Evolutionary conservation across 2,329 filamentous ascomycete genomes (phyloP), one percentile per base, ranked within the genome.

Genomic region (Celoporthe dispersa): DNA sequence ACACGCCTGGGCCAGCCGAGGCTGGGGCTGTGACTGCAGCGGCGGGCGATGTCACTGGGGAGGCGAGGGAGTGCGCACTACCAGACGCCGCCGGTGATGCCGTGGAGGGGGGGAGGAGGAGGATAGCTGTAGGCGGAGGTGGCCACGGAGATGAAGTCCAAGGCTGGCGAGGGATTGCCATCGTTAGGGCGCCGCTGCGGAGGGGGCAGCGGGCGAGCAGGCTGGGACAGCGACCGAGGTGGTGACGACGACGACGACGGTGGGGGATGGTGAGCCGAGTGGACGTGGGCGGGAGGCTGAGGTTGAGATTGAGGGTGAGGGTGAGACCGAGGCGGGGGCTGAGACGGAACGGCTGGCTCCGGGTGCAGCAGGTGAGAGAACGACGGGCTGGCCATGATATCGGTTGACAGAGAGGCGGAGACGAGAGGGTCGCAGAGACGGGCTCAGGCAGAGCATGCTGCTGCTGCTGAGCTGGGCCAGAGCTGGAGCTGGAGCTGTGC

Each of bases 301-400:
- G n/a, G 64, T 37, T 66, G 14, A 11, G 64, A 12, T 53, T 66
- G 59, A 66, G 37, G n/a, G 11, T 19, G 60, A 51, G 41, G 41
- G 19, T 48, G 22, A n/a, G 44, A 48, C 22, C 44, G 44, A 48
- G 44, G 44, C 44, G 44, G 44, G 44, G 44, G 44, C 44, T 48
- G 44, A n/a, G 44, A n/a, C 44, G 44, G 44, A 31, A 51, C 33
- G 55, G 67, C 31, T 31, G 71, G 44, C 35, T 64, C 67, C 59
- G 67, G 53, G 44, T 73, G 73, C 53, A 74, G 71, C 31, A 74
- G 69, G 55, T 73, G 69, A n/a, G 72, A 73, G n/a, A 74, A 66
- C 16, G 70, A 70, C 19, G 73, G 71, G 61, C 66, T 70, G 62
- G 72, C 61, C 73, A 74, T 74, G 66, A 53, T 67, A 25, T 35